Base-by-base conservation (phyloP, 345 rosid species). In the Limnanthes douglasii region DNA sequence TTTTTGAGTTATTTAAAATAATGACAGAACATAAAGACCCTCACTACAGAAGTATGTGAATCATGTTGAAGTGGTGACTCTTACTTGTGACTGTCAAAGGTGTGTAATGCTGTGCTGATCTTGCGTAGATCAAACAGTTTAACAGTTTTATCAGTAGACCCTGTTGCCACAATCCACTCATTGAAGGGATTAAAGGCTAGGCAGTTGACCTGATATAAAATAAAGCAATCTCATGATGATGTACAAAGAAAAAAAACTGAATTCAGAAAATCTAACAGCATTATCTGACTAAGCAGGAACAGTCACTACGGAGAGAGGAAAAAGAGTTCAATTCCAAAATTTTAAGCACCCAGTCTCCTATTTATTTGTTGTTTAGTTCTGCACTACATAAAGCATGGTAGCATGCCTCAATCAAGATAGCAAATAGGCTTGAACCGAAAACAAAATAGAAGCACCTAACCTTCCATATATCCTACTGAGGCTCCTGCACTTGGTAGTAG, bases 161-260 rank as follows among this genome's bases (percentile, higher is more conserved):
- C 96, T 11, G 99, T 92, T 1, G 96, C 96, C 55, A 92, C 84
- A 46, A 92, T 77, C 96, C 99, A 92, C 54, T 85, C 99, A 59
- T 92, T 92, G 41, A 85, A 75, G 46, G 99, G 99, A 52, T 92
- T 92, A 59, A 92, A 92, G 19, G 99, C 99, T 57, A 92, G 53
- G 65, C 99, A 92, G 64, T 92, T 92, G 31, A 78, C 96, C 99
- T 85, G 48, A 43, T 11, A 16, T 44, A 17, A 53, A 22, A 24
- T 31, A 6, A 32, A 18, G 19, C 14, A 15, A 6, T 31, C 12
- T 10, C 26, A 18, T 40, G 12, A 11, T 27, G 11, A 11, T 13
- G 11, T 1, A 12, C 11, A 29, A 19, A 45, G 43, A 43, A 28
- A 18, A 18, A 23, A 28, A 18, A 37, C 11, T 16, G 28, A 21